phyloP scores from a whole-genome alignment of 345 rosid genomes.

The Boechera stricta region DNA sequence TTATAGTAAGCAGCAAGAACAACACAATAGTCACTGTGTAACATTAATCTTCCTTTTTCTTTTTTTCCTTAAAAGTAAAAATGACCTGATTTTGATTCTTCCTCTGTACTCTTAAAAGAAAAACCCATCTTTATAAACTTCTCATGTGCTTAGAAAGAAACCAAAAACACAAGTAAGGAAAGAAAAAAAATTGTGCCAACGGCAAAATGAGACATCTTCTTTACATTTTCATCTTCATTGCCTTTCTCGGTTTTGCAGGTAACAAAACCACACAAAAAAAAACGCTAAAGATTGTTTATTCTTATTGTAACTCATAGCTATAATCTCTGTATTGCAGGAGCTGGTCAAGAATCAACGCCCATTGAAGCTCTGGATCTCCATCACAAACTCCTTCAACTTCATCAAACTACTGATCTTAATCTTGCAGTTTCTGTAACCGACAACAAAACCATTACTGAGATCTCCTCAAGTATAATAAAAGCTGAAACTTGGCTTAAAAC shows the following conservation, averaged over 20 bases:
- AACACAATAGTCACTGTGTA: slow-evolving; percentile 8
- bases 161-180: slow-evolving; percentile 27
- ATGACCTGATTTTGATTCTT: slow-evolving; percentile 37
- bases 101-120: slow-evolving; percentile 22
- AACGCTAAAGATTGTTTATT: not conserved
- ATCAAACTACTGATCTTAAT: slow-evolving; percentile 44
- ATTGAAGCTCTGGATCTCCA: slow-evolving; percentile 49
- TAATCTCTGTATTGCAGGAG: slow-evolving; percentile 48
- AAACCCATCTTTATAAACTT: slow-evolving; percentile 34
- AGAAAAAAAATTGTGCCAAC: slow-evolving; percentile 14
- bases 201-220: slow-evolving; percentile 43
- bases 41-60: not conserved
- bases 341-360: slow-evolving; percentile 56
- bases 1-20: slow-evolving; percentile 12
- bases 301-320: slow-evolving; percentile 2
- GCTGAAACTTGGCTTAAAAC: slow-evolving; percentile 78
- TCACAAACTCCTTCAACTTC: slow-evolving; percentile 39
- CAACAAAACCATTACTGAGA: slow-evolving; percentile 51
- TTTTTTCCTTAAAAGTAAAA: slow-evolving; percentile 5
- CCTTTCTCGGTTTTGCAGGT: slow-evolving; percentile 62
- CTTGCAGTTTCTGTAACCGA: slow-evolving; percentile 58
- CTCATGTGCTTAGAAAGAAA: slow-evolving; percentile 35
- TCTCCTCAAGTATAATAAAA: slow-evolving; percentile 61
- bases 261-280: slow-evolving; percentile 12
- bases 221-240: slow-evolving; percentile 46